A percentile compares a stretch with the other conserved stretches of the same genome.
phyloP scores from a whole-genome alignment of 768 basidiomycete species.

The Termitomyces sp. region DNA sequence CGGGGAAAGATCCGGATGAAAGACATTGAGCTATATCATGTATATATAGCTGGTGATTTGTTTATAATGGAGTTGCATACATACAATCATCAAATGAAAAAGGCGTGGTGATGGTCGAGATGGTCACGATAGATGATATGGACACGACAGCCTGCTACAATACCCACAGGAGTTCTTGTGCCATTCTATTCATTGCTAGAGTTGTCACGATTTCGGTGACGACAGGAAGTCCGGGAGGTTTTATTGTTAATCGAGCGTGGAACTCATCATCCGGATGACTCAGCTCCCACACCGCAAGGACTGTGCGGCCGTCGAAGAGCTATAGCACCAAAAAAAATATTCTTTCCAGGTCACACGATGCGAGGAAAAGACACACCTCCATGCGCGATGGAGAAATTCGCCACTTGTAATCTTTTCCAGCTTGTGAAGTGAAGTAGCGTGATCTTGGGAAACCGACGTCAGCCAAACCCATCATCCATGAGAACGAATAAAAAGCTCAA shows the following conservation, averaged over 20 bases:
- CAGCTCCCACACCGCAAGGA: conserved; percentile 64
- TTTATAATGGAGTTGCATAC: conserved; percentile 9
- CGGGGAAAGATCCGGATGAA: conserved; percentile 13
- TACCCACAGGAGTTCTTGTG: conserved; percentile 53
- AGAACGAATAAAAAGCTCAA: conserved; percentile 1
- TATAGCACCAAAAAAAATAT: conserved; percentile 18
- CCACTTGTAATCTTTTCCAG: conserved; percentile 74
- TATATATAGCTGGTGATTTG: neutral
- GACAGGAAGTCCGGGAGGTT: conserved; percentile 48
- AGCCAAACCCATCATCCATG: conserved; percentile 1
- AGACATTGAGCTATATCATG: neutral
- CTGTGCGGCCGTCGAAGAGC: conserved; percentile 60
- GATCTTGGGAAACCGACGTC: conserved; percentile 37
- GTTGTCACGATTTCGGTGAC: conserved; percentile 78
- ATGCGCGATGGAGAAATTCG: conserved; percentile 52
- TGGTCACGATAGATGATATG: neutral
- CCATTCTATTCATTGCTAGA: conserved; percentile 68
- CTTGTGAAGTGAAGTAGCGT: conserved; percentile 68
- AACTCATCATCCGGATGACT: conserved; percentile 50
- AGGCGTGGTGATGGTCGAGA: conserved; percentile 7
- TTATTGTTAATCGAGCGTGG: conserved; percentile 56
- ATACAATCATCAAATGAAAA: conserved; percentile 9
- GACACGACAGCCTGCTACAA: neutral
- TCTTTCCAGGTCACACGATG: neutral
- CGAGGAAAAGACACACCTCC: conserved; percentile 46